Conservation (phyloP, 202 grass and related monocot genomes). For the Zoysia matrella region DNA sequence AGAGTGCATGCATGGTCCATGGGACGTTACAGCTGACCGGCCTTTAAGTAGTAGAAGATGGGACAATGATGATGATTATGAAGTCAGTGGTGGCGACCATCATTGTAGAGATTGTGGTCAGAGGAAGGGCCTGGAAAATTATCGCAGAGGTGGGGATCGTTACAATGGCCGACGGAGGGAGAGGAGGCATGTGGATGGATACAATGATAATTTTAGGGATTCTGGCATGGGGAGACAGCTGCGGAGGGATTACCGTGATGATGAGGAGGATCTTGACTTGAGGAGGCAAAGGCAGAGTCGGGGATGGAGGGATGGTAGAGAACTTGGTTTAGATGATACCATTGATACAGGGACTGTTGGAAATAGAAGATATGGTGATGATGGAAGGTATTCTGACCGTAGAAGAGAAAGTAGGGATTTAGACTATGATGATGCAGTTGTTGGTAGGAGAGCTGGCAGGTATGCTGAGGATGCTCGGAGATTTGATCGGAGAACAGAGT, state of each 20-base stretch:
- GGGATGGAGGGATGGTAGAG: slow-evolving; percentile 36
- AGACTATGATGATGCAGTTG: slow-evolving; percentile 46
- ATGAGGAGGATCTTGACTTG: slow-evolving; percentile 38
- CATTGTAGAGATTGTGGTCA: slow-evolving; percentile 36
- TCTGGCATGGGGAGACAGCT: slow-evolving; percentile 37
- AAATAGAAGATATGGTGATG: slow-evolving; percentile 36
- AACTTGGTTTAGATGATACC: slow-evolving; percentile 38
- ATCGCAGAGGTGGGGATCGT: slow-evolving; percentile 44
- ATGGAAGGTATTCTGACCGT: slow-evolving; percentile 39
- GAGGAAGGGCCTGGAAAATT: slow-evolving; percentile 39
- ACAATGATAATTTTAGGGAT: slow-evolving; percentile 29
- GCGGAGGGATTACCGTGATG: slow-evolving; percentile 44
- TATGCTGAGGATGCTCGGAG: slow-evolving; percentile 30
- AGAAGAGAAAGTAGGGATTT: slow-evolving; percentile 47
- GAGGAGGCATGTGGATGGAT: slow-evolving; percentile 38
- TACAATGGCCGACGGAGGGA: slow-evolving; percentile 31
- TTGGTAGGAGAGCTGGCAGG: slow-evolving; percentile 37
- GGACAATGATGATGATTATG: slow-evolving; percentile 43
- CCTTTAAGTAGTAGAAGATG: slow-evolving; percentile 31
- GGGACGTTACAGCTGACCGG: slow-evolving; percentile 35
- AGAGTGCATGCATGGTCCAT: slow-evolving; percentile 27
- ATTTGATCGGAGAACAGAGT: slow-evolving; percentile 45
- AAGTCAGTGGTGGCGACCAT: slow-evolving; percentile 17
- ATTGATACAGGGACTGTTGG: slow-evolving; percentile 13
- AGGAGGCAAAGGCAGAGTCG: slow-evolving; percentile 31